A percentile compares a stretch with the other conserved stretches of the same genome.
These are phyloP conservation scores for Phytophthora macrochlamydospora DNA, from an alignment of 352 stramenopile genomes.

Conservation along the genomic window DNA sequence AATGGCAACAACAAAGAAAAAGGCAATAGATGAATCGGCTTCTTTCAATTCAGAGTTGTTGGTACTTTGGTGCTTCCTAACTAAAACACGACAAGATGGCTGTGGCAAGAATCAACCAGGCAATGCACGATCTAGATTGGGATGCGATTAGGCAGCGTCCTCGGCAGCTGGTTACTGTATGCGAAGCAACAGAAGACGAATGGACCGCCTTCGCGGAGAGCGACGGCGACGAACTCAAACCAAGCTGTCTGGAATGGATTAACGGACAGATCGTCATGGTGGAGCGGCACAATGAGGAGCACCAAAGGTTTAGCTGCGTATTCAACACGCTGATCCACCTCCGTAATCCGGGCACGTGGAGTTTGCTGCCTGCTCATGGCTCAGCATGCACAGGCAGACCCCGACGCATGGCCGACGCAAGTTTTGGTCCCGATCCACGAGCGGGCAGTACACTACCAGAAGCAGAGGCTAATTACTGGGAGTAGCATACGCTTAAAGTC, in stretches of 20 bases:
- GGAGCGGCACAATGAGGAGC: not conserved
- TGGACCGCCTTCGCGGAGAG: not conserved
- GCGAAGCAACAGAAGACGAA: not conserved
- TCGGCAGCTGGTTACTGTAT: not conserved
- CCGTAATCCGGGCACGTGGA: not conserved
- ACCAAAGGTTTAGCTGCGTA: not conserved
- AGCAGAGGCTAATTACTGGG: not conserved
- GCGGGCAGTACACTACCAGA: not conserved
- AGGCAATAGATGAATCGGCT: conserved; percentile 16
- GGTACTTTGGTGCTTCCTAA: too few relatives aligned
- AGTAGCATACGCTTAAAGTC: not conserved
- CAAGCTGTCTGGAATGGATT: not conserved
- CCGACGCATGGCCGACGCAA: not conserved
- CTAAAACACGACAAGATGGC: too few relatives aligned
- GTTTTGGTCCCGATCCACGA: not conserved
- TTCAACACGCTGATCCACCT: not conserved
- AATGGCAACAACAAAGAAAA: conserved; percentile 32
- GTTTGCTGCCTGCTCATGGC: not conserved
- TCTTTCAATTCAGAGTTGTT: too few relatives aligned
- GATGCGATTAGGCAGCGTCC: too few relatives aligned
- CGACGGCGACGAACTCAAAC: not conserved
- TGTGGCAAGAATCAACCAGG: too few relatives aligned
- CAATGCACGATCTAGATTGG: too few relatives aligned
- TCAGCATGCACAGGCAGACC: not conserved
- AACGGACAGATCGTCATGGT: not conserved